Evolutionary conservation across 1,284 basidiomycete genomes (phyloP).

Genomic region (Boletus sp.): DNA sequence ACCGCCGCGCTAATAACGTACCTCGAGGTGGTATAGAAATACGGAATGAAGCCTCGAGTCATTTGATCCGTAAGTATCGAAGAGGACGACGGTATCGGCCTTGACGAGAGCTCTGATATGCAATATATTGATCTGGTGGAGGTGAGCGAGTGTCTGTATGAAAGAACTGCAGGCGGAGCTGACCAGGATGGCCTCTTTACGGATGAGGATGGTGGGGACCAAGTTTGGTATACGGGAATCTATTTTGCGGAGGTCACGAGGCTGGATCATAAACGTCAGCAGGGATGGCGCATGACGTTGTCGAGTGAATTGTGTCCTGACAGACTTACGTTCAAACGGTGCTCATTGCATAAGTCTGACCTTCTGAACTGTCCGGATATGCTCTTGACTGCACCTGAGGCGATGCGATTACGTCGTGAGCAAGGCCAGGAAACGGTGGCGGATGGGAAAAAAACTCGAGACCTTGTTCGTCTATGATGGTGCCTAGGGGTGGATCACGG

Average conservation of each 20-base stretch:
- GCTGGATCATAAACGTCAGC: conserved; percentile 46
- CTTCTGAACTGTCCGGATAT: conserved; percentile 90
- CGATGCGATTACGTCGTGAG: conserved; percentile 31
- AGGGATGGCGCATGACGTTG: conserved; percentile 20
- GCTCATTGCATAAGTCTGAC: conserved; percentile 83
- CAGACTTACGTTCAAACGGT: conserved; percentile 77
- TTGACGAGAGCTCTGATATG: conserved; percentile 95
- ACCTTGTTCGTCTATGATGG: conserved; percentile 82
- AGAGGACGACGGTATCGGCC: conserved; percentile 86
- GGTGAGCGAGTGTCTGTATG: conserved; percentile 1
- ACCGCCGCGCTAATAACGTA: conserved; percentile 35
- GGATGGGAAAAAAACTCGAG: conserved; percentile 16
- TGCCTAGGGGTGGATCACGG: conserved; percentile 50
- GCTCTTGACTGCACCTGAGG: conserved; percentile 76
- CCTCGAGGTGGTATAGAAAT: conserved; percentile 86
- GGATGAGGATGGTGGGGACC: conserved; percentile 89
- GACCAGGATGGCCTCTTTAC: conserved; percentile 85
- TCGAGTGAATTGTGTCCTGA: conserved; percentile 16
- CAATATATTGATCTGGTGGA: conserved; percentile 77
- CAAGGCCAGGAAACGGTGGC: conserved; percentile 7
- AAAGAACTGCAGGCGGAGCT: conserved; percentile 26
- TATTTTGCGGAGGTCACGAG: conserved; percentile 94
- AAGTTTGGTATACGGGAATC: conserved; percentile 92
- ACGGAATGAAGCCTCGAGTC: conserved; percentile 83
- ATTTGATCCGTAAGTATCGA: conserved; percentile 84